Conservation (phyloP, 805 yeast genomes). For the Wickerhamiella australiensis region DNA sequence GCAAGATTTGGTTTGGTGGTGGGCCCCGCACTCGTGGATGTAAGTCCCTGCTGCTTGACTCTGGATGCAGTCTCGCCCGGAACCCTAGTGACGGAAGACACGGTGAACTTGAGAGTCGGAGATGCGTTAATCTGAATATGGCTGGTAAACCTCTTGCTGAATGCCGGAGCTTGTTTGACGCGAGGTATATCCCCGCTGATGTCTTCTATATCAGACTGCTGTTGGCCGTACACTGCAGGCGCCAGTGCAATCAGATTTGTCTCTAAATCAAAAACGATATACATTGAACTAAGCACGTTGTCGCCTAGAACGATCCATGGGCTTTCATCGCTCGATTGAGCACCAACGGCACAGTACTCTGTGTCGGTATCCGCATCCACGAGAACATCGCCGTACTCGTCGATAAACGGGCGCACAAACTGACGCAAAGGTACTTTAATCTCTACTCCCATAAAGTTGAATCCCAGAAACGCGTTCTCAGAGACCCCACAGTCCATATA, state of each 20-base stretch:
- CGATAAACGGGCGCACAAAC: slow-evolving; percentile 29
- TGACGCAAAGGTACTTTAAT: slow-evolving; percentile 27
- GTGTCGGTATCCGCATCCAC: slow-evolving; percentile 26
- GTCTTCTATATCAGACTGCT: slow-evolving; percentile 20
- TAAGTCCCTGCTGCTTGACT: neutral
- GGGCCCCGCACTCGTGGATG: slow-evolving; percentile 9
- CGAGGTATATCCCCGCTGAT: slow-evolving; percentile 24
- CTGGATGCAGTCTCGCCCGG: neutral
- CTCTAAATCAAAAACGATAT: slow-evolving; percentile 52
- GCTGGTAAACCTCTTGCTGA: slow-evolving; percentile 11
- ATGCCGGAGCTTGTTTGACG: slow-evolving; percentile 20
- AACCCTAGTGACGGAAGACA: neutral
- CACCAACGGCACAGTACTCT: slow-evolving; percentile 29
- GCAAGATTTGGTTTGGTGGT: neutral
- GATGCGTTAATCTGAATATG: slow-evolving; percentile 10
- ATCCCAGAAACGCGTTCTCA: slow-evolving; percentile 13
- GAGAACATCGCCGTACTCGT: slow-evolving; percentile 23
- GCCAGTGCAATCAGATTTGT: slow-evolving; percentile 44
- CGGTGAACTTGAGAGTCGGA: slow-evolving; percentile 2
- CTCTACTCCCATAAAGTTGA: slow-evolving; percentile 25
- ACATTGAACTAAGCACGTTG: slow-evolving; percentile 45
- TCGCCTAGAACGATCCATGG: slow-evolving; percentile 43
- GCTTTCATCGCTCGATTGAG: slow-evolving; percentile 23
- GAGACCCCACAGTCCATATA: slow-evolving; percentile 23
- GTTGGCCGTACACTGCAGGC: slow-evolving; percentile 27